Base-by-base conservation (phyloP, 2,329 filamentous ascomycete species). In the Xylaria sp. region DNA sequence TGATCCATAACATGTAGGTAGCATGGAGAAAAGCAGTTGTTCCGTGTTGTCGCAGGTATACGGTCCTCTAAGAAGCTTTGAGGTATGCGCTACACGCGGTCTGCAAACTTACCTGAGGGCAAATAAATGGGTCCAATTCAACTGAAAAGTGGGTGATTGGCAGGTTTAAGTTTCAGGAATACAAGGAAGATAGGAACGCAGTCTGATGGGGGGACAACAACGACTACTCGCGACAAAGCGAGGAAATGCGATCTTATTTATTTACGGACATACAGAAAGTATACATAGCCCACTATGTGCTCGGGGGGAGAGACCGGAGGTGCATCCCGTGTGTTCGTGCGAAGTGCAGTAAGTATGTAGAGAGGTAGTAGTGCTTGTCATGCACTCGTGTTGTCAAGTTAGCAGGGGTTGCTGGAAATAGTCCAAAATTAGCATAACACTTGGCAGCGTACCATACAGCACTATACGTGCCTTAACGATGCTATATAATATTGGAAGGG, bases 371-470 rank as follows among this genome's bases (percentile, higher is more conserved):
- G 25, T 46, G 31, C n/a, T 21, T 50, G 49, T 37, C 25, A 37
- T 19, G 47, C 33, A 51, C 7, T 51, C 11, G 17, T 50, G 4
- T 57, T 7, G 43, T 43, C 40, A 47, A 57, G 38, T 45, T n/a
- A 38, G 17, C 52, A 51, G 28, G 31, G 52, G 49, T 51, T 31
- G 42, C 38, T 25, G 46, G 23, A 45, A 35, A 25, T 40, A 45
- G 46, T 61, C 61, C 57, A 64, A 64, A 61, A 61, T 61, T 64
- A 64, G 61, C 57, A 57, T 54, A 33, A 11, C 47, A 61, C 47
- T 54, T 57, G 43, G 61, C 49, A 28, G 37, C 28, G 40, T 61
- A 35, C 50, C 17, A 25, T 42, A 33, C 49, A 28, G 23, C 38
- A 28, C 40, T 49, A 47, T 47, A 40, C 33, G 28, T 31, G 28